Base-by-base conservation (phyloP, 768 basidiomycete genomes). In the Grammothele lineata region DNA sequence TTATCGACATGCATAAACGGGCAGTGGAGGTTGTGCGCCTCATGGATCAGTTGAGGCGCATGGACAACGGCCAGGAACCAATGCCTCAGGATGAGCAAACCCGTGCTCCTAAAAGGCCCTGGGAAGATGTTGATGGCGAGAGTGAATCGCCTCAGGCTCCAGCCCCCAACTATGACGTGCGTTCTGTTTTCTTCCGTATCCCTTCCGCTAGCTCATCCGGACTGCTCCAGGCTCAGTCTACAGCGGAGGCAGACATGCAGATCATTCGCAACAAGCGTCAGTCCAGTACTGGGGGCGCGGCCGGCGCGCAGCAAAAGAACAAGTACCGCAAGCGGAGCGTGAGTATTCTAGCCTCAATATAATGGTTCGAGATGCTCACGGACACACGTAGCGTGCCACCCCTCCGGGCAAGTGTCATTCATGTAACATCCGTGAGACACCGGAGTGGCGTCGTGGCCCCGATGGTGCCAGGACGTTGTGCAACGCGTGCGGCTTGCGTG, bases 351-450 rank as follows among this genome's bases (percentile, higher is more conserved):
- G 45, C 39, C 30, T 45, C 40, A 50, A 7, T 6, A 7, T 19
- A 17, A 8, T 8, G 15, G 17, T 17, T 8, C 6, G 35, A 36
- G 9, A 36, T 7, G 35, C 15, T 36, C 9, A 19, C 35, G 8
- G 7, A 9, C 40, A 14, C 39, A 40, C 39, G 27, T 25, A 91
- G 88, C 81, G 88, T 56, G 86, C 88, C 36, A 87, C 84, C 30
- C 88, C 88, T 15, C 88, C 88, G 4, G 87, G 87, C 9, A 88
- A 90, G 61, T 91, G 88, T 58, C 86, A 90, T 66, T 89, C 88
- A 25, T 91, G 88, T 62, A 87, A 88, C 66, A 90, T 89, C 46
- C 74, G 84, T 48, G 88, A 91, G 62, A 91, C 88, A 4, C 88
- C 88, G n/a, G 88, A 91, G 63, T 91, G 88, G 88, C 67, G 88